Conservation (phyloP, 208 protist genomes). For the Acanthamoeba triangularis region DNA sequence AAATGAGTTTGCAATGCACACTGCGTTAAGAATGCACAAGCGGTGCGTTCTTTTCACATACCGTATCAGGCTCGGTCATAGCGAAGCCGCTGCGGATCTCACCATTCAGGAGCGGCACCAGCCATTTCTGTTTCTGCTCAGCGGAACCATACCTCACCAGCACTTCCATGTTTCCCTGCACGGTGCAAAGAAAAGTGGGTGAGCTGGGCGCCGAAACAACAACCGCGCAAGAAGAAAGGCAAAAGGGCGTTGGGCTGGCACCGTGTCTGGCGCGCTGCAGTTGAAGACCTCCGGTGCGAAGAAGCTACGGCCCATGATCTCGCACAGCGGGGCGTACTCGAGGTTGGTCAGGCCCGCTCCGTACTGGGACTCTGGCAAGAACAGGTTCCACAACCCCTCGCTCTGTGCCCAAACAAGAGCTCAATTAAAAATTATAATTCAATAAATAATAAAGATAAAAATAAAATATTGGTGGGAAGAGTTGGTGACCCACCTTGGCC, state of each 20-base stretch:
- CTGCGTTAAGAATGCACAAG: not conserved
- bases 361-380: conserved; percentile 86
- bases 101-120: conserved; percentile 90
- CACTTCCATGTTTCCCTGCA: conserved; percentile 94
- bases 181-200: conserved; percentile 23
- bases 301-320: conserved; percentile 85
- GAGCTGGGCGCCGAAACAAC: not conserved
- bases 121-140: conserved; percentile 90
- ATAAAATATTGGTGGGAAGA: not conserved
- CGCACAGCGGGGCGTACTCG: conserved; percentile 90
- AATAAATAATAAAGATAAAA: not conserved
- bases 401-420: not conserved
- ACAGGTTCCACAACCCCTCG: conserved; percentile 93
- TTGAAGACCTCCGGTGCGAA: conserved; percentile 91
- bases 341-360: conserved; percentile 85
- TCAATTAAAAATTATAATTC: not conserved
- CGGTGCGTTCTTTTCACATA: not conserved
- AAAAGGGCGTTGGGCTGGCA: not conserved
- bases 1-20: not conserved
- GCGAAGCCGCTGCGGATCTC: conserved; percentile 91
- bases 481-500: conserved; percentile 69
- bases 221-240: not conserved
- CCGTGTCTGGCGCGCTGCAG: conserved; percentile 80
- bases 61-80: conserved; percentile 93
- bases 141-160: conserved; percentile 86